Percentiles rank a stretch among this genome's conserved stretches.
Evolutionary conservation across 2,329 filamentous ascomycete species (phyloP).

Genomic region (Trichophyton verrucosum): DNA sequence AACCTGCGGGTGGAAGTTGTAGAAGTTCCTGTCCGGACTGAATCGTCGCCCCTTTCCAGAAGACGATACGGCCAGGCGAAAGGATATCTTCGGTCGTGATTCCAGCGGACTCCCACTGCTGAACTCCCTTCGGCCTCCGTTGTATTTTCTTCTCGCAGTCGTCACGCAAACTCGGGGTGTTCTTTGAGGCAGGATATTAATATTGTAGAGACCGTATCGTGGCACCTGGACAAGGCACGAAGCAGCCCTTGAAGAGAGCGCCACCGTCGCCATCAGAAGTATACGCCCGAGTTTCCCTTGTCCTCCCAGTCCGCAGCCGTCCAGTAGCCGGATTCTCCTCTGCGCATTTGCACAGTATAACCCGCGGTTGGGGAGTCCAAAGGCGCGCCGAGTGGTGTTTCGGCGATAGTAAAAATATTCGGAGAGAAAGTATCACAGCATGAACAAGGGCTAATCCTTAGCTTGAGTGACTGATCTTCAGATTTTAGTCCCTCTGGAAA

Average conservation of each 20-base stretch:
- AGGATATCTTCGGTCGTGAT: constrained; percentile 41
- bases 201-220: not conserved
- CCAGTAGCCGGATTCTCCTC: not conserved
- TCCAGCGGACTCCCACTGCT: constrained; percentile 19
- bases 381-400: not conserved
- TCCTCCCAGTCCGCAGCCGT: constrained; percentile 2
- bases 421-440: not conserved
- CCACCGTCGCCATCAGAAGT: constrained; percentile 3
- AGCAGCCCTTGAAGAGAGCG: not conserved
- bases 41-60: constrained; percentile 59
- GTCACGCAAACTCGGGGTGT: not conserved
- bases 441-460: not conserved
- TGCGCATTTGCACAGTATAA: constrained; percentile 2
- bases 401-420: not conserved
- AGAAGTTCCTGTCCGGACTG: constrained; percentile 55
- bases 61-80: constrained; percentile 62
- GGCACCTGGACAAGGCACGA: not conserved
- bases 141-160: not conserved
- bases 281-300: not conserved
- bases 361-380: not conserved
- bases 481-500: not conserved
- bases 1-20: constrained; percentile 52
- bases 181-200: not conserved
- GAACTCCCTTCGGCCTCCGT: constrained; percentile 16
- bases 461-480: not conserved